phyloP scores from a whole-genome alignment of 352 stramenopile species.

The Blastocystis sp. region DNA sequence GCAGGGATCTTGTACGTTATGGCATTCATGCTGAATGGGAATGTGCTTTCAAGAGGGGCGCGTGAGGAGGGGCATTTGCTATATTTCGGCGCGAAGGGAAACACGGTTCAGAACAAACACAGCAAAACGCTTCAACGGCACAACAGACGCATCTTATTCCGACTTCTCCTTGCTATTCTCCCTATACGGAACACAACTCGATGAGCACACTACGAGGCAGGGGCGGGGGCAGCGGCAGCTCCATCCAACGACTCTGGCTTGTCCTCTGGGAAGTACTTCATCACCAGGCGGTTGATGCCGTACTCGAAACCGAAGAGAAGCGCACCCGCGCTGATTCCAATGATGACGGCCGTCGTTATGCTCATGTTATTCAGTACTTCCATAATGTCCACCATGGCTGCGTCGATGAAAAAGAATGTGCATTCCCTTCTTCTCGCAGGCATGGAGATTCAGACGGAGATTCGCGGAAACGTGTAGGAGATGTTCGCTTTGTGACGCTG shows the following conservation, averaged over 20 bases:
- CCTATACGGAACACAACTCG: too few species aligned
- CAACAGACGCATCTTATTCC: constrained; percentile 59
- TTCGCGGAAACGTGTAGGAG: constrained; percentile 17
- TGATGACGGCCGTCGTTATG: background rate
- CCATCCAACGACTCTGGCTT: too few species aligned
- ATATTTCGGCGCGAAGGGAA: background rate
- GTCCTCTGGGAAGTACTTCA: constrained; percentile 33
- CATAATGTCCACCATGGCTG: constrained; percentile 27
- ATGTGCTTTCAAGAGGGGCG: too few species aligned
- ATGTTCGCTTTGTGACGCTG: background rate
- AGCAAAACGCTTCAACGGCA: too few species aligned
- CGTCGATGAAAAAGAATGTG: constrained; percentile 21
- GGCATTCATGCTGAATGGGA: constrained; percentile 23
- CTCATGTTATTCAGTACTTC: constrained; percentile 31
- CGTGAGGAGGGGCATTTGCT: background rate
- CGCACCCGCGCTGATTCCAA: constrained; percentile 1
- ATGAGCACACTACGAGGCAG: too few species aligned
- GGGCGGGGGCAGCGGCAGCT: too few species aligned
- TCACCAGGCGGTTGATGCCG: background rate
- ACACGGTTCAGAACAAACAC: background rate
- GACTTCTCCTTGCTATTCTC: constrained; percentile 7
- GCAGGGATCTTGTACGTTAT: constrained; percentile 13
- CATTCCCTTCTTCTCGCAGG: background rate
- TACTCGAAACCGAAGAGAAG: constrained; percentile 32
- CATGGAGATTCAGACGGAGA: constrained; percentile 45